These are phyloP conservation scores for Amanita pseudoporphyria DNA, from an alignment of 768 basidiomycete species.

Conservation along the genomic window DNA sequence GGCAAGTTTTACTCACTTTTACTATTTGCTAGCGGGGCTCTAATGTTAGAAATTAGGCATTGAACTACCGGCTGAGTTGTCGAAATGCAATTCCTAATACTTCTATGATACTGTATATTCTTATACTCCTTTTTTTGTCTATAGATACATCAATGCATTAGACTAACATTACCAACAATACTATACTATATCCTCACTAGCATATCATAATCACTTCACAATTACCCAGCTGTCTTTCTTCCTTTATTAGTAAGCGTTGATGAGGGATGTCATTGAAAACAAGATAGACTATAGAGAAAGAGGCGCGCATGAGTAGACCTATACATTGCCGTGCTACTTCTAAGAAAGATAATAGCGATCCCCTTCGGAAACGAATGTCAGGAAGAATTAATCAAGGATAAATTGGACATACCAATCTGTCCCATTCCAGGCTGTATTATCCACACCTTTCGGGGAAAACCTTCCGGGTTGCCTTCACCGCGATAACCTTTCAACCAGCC, in stretches of 20 bases:
- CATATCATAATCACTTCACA: not conserved
- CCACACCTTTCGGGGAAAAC: slow-evolving; percentile 62
- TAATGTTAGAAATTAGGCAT: not conserved
- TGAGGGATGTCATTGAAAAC: not conserved
- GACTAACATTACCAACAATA: not conserved
- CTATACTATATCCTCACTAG: not conserved
- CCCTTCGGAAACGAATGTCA: slow-evolving; percentile 12
- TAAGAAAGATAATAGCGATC: slow-evolving; percentile 31
- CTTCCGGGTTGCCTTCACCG: slow-evolving; percentile 37
- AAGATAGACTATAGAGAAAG: not conserved
- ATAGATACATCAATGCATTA: not conserved
- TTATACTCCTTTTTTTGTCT: too few relatives aligned
- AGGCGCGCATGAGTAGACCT: not conserved
- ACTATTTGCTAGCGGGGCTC: not conserved
- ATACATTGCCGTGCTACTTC: not conserved
- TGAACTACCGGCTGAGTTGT: not conserved
- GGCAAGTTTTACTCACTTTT: slow-evolving; percentile 17
- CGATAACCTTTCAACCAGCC: slow-evolving; percentile 55
- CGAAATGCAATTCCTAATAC: not conserved
- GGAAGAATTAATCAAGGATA: slow-evolving; percentile 1
- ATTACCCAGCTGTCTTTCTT: not conserved
- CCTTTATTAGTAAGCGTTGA: not conserved
- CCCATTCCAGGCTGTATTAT: slow-evolving; percentile 85
- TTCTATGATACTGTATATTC: not conserved
- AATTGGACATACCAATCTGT: slow-evolving; percentile 57